Evolutionary conservation across 129 eudicot species (phyloP).

Genomic region (Daucus carota): DNA sequence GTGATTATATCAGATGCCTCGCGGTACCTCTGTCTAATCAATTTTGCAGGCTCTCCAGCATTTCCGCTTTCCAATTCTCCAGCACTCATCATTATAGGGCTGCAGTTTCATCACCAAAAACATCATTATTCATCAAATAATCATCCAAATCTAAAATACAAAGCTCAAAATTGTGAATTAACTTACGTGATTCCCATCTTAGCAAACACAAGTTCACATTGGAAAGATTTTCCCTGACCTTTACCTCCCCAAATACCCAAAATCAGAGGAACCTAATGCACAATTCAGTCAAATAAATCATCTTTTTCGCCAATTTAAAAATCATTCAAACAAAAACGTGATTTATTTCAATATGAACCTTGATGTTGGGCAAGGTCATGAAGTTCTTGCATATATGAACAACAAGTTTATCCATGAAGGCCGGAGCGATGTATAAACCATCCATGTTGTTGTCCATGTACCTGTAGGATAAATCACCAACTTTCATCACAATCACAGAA

Average conservation of each 20-base stretch:
- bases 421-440: constrained; percentile 95
- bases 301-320: not conserved
- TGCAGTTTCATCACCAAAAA: not conserved
- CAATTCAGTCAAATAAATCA: not conserved
- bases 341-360: constrained; percentile 29
- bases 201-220: constrained; percentile 91
- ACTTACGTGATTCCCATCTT: constrained; percentile 98
- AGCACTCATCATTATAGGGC: constrained; percentile 99
- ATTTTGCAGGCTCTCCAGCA: constrained; percentile 96
- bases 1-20: constrained; percentile 80
- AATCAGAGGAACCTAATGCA: constrained; percentile 72
- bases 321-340: not conserved
- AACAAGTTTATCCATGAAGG: constrained; percentile 98
- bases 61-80: constrained; percentile 98
- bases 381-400: constrained; percentile 97
- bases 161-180: not conserved
- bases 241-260: constrained; percentile 99
- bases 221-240: constrained; percentile 99
- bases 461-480: constrained; percentile 21
- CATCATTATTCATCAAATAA: not conserved
- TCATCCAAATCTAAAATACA: not conserved
- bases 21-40: constrained; percentile 91
- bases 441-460: constrained; percentile 78
- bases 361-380: constrained; percentile 96
- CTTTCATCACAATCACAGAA: not conserved